Base-by-base conservation (phyloP, 1,284 basidiomycete species). In the Fomes fomentarius region DNA sequence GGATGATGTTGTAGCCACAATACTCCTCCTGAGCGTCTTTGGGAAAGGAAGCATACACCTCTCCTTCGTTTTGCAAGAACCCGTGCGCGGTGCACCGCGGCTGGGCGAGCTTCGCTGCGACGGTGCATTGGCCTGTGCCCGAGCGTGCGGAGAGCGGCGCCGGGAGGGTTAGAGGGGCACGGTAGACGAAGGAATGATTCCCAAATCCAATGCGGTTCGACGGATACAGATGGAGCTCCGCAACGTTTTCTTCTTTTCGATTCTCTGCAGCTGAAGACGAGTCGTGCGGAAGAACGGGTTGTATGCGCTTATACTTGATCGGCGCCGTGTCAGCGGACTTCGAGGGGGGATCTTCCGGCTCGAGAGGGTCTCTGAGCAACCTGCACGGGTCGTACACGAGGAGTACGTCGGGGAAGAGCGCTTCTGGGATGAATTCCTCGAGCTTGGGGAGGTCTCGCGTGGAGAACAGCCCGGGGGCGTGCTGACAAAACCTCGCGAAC, bases 21-120 rank as follows among this genome's bases (percentile, higher is more conserved):
- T 74, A 80, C 51, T 81, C 76, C 60, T 81, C 69, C 56, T 73
- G 76, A 38, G 82, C 66, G 56, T 79, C 74, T 15, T 58, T 47
- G 1, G 77, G 75, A 61, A 83, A 77, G 5, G 38, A 34, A 60
- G 74, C 69, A 60, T 81, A 82, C 28, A 75, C 76, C 7, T 54
- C 52, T 1, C 74, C 78, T 61, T 84, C 80, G 48, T 72, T 63
- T 15, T 59, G 38, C 21, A 75, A 63, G 46, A 74, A 57, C 19
- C 50, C 21, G 28, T 69, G 66, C 7, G 67, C 68, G 19, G 57
- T 54, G 17, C 34, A 24, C 8, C 22, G 24, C 7, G 31, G 5
- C 26, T 58, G 58, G 1, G 73, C 63, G 4, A 63, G 54, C 62
- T 76, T 76, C 37, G 68, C 72, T 0, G 73, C 74, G 43, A 75